A percentile compares a stretch with the other conserved stretches of the same genome.
Evolutionary conservation across 306 rosid genomes (phyloP).

Genomic region (Urtica urens): DNA sequence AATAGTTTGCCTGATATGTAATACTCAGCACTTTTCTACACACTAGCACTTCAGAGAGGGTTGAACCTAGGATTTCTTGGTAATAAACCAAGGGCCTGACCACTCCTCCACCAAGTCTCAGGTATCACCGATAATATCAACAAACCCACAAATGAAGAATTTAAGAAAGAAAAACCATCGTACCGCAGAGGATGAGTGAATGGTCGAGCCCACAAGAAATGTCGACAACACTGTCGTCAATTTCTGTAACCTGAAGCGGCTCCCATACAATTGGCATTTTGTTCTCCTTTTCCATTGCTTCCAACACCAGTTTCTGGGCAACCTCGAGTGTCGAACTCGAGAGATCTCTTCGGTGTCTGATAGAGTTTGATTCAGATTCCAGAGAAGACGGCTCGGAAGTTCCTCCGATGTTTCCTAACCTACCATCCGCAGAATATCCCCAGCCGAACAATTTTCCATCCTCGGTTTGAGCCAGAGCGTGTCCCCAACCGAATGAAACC

Average conservation of each 20-base stretch:
- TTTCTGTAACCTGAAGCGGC: conserved; percentile 56
- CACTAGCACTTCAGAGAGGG: too few relatives aligned
- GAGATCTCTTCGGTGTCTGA: conserved; percentile 12
- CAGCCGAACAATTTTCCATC: conserved; percentile 87
- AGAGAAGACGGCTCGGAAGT: conserved; percentile 41
- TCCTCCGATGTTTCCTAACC: conserved; percentile 58
- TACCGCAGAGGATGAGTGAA: conserved; percentile 73
- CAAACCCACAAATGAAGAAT: conserved; percentile 11
- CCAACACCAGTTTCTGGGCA: conserved; percentile 62
- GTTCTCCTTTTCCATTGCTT: conserved; percentile 58
- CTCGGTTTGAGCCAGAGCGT: conserved; percentile 63
- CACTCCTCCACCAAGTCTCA: too few relatives aligned
- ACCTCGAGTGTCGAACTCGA: conserved; percentile 33
- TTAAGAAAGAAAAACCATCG: conserved; percentile 16
- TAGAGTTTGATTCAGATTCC: conserved; percentile 32
- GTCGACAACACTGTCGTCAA: conserved; percentile 58
- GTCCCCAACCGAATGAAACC: conserved; percentile 97
- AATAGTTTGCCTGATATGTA: too few relatives aligned
- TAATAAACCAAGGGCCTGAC: too few relatives aligned
- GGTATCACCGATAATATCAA: too few relatives aligned
- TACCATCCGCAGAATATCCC: conserved; percentile 85
- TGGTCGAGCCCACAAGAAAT: conserved; percentile 91
- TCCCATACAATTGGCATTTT: conserved; percentile 82
- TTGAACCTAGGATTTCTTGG: too few relatives aligned
- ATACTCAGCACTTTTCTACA: too few relatives aligned